phyloP scores from a whole-genome alignment of 805 yeast species.

The Yamadazyma tumulicola region DNA sequence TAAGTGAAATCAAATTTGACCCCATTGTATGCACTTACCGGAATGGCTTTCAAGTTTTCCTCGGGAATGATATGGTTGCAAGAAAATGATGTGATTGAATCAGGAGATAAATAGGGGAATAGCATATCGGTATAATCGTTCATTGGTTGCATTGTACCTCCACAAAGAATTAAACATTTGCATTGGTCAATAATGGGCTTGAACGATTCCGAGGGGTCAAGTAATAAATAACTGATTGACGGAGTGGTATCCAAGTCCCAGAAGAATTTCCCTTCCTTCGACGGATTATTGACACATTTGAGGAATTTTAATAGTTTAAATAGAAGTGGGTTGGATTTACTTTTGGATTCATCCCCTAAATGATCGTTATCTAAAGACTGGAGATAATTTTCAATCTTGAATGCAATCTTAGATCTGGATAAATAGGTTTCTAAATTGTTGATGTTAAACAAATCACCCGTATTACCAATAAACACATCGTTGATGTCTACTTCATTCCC shows the following conservation, averaged over 20 bases:
- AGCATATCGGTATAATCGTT: slow-evolving; percentile 64
- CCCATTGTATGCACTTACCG: slow-evolving; percentile 31
- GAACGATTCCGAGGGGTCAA: slow-evolving; percentile 77
- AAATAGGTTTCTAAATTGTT: slow-evolving; percentile 65
- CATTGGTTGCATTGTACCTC: slow-evolving; percentile 94
- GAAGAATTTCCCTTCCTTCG: slow-evolving; percentile 75
- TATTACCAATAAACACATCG: slow-evolving; percentile 54
- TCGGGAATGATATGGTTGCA: slow-evolving; percentile 86
- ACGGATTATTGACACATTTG: slow-evolving; percentile 64
- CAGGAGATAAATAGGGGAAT: slow-evolving; percentile 49
- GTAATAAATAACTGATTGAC: slow-evolving; percentile 61
- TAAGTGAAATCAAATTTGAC: slow-evolving; percentile 62
- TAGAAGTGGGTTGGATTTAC: slow-evolving; percentile 56
- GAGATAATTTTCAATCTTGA: slow-evolving; percentile 73
- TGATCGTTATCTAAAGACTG: slow-evolving; percentile 19
- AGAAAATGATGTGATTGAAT: slow-evolving; percentile 49
- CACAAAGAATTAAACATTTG: slow-evolving; percentile 74
- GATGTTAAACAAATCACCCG: slow-evolving; percentile 70
- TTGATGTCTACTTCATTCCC: slow-evolving; percentile 53
- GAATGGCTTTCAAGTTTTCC: slow-evolving; percentile 59
- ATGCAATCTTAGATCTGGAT: slow-evolving; percentile 69
- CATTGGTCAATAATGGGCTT: slow-evolving; percentile 61
- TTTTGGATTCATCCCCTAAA: slow-evolving; percentile 1
- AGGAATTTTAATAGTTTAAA: slow-evolving; percentile 67
- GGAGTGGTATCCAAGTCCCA: slow-evolving; percentile 44